Evolutionary conservation across 805 yeast species (phyloP), one percentile per base, ranked within the genome.

Genomic region (Yarrowia keelungensis): DNA sequence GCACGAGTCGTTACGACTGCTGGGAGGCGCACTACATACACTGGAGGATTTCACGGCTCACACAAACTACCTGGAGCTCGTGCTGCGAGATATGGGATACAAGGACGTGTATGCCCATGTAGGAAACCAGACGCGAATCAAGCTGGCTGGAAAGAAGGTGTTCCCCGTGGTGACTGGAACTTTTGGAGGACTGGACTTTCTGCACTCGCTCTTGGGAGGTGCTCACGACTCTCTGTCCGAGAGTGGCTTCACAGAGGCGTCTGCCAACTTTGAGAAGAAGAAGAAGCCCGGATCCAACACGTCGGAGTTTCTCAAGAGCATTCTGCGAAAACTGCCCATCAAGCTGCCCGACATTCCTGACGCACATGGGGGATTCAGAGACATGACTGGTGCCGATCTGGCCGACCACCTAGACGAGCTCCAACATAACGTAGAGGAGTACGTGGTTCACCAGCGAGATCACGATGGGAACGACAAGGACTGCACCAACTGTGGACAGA

Each of bases 131-230:
- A 69, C 73, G 16, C 46, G 32, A 49, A 66, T 73, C 67, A 67
- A 69, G 35, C 50, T 73, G 45, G 39, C 61, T 4, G 73, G 73
- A 9, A 62, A 71, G 64, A 43, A 50, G 49, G 75, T 73, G 38
- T 73, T 49, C 50, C 75, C 75, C 22, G 51, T 73, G 22, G 73
- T 73, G n/a, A 73, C 75, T 8, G 75, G 75, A n/a, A 72, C 75
- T 1, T 73, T 73, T 69, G 75, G 75, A 15, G 74, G 74, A 14
- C 59, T 72, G 50, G 75, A 73, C 46, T 73, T 73, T 67, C 22
- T 73, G 43, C 75, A 72, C 58, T 73, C 75, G 1, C 19, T 73
- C 35, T 66, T 73, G 15, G 74, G 74, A 35, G 73, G 70, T 10
- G 73, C 74, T 10, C 73, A 71, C 39, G 73, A 72, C 41, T 70